Evolutionary conservation across 2,329 filamentous ascomycete species (phyloP).

Genomic region (Penicillium sp.): DNA sequence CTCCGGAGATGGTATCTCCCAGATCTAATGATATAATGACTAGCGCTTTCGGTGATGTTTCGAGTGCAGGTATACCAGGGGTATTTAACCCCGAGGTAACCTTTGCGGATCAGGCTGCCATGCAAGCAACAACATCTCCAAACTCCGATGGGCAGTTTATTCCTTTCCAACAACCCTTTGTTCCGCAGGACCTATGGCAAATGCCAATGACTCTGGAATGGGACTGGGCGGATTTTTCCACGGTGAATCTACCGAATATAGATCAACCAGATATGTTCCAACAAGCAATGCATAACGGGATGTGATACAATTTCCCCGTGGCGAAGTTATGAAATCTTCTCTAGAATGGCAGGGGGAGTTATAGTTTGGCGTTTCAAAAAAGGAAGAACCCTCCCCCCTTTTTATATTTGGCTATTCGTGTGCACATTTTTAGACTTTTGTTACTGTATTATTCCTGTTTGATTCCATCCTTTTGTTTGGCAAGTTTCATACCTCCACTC

Average conservation of each 20-base stretch:
- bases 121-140: constrained; percentile 26
- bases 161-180: constrained; percentile 67
- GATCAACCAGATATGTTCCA: constrained; percentile 22
- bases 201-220: constrained; percentile 95
- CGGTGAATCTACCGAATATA: constrained; percentile 31
- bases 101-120: constrained; percentile 24
- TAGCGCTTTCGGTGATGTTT: constrained; percentile 20
- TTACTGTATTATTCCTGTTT: not conserved
- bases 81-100: constrained; percentile 30
- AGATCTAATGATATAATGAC: constrained; percentile 22
- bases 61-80: constrained; percentile 27
- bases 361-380: constrained; percentile 19
- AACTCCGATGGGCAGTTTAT: constrained; percentile 2
- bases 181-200: constrained; percentile 91
- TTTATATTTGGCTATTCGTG: not conserved
- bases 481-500: not conserved
- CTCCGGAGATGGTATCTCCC: constrained; percentile 1
- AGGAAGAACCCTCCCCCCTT: not conserved
- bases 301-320: constrained; percentile 14
- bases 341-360: not conserved
- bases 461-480: not conserved
- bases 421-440: not conserved
- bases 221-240: constrained; percentile 61
- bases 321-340: not conserved
- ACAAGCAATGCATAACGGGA: constrained; percentile 21